Evolutionary conservation across 2,329 filamentous ascomycete genomes (phyloP).

Genomic region (Microdochium trichocladiopsis): DNA sequence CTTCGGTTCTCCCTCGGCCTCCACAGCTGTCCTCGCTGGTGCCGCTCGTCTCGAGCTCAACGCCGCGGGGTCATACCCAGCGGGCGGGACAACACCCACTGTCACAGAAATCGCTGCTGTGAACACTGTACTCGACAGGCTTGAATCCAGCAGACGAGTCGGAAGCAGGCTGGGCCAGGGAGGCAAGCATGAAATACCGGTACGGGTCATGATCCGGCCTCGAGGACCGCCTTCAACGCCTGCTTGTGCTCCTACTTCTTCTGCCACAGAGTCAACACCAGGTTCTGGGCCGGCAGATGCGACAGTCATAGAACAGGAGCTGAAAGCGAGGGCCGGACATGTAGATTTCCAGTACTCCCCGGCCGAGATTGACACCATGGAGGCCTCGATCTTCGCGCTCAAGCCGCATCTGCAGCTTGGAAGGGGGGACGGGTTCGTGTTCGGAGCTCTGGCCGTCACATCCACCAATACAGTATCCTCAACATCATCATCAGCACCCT

Average conservation of each 20-base stretch:
- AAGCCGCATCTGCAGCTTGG: slow-evolving; percentile 26
- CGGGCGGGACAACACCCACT: slow-evolving; percentile 44
- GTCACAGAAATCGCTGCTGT: slow-evolving; percentile 25
- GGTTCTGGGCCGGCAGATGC: background rate
- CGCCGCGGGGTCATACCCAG: slow-evolving; percentile 37
- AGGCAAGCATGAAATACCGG: slow-evolving; percentile 20
- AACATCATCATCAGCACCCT: background rate
- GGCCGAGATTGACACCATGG: slow-evolving; percentile 37
- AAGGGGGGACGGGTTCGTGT: slow-evolving; percentile 50
- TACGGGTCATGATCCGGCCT: slow-evolving; percentile 51
- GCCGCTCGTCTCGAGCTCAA: slow-evolving; percentile 49
- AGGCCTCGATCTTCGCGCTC: slow-evolving; percentile 28
- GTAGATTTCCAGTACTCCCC: slow-evolving; percentile 42
- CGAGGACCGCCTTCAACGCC: slow-evolving; percentile 25
- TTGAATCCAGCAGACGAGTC: slow-evolving; percentile 6
- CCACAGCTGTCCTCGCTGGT: slow-evolving; percentile 31
- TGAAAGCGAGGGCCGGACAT: background rate
- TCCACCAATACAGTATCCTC: background rate
- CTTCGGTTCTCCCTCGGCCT: slow-evolving; percentile 37
- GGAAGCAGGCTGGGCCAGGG: background rate
- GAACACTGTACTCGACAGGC: slow-evolving; percentile 10
- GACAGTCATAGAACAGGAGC: background rate
- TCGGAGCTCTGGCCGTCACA: slow-evolving; percentile 33
- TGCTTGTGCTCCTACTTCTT: slow-evolving; percentile 10
- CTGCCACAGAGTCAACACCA: slow-evolving; percentile 6